phyloP scores from a whole-genome alignment of 805 yeast genomes.

The Babjeviella inositovora region DNA sequence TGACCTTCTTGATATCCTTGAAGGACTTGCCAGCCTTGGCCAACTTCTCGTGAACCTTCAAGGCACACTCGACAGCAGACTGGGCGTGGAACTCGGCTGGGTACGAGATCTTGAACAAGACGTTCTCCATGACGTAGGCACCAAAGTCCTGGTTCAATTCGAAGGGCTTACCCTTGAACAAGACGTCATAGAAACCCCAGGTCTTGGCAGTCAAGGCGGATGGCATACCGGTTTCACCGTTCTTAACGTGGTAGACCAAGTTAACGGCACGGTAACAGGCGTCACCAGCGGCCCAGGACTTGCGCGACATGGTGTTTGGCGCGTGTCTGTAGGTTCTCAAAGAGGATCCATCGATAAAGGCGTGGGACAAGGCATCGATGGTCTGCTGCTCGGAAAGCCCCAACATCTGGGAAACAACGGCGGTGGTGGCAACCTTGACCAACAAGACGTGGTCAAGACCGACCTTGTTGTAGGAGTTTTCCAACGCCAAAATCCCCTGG shows the following conservation, averaged over 20 bases:
- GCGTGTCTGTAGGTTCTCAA: constrained; percentile 49
- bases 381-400: constrained; percentile 34
- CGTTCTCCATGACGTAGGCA: constrained; percentile 48
- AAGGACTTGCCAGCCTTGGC: constrained; percentile 20
- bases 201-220: constrained; percentile 38
- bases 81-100: constrained; percentile 57
- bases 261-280: constrained; percentile 44
- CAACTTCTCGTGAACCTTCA: constrained; percentile 21
- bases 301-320: constrained; percentile 46
- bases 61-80: constrained; percentile 45
- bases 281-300: constrained; percentile 58
- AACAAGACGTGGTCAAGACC: constrained; percentile 45
- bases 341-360: constrained; percentile 44
- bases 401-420: constrained; percentile 38
- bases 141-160: constrained; percentile 36
- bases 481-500: constrained; percentile 41
- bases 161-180: constrained; percentile 34
- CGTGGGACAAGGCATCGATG: constrained; percentile 37
- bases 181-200: constrained; percentile 53
- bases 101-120: constrained; percentile 42
- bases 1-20: constrained; percentile 29
- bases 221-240: constrained; percentile 36
- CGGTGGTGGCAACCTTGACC: constrained; percentile 45
- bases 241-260: constrained; percentile 31
- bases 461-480: constrained; percentile 41